phyloP scores from a whole-genome alignment of 371 early-diverging fungal genomes.

The Blakeslea trispora region DNA sequence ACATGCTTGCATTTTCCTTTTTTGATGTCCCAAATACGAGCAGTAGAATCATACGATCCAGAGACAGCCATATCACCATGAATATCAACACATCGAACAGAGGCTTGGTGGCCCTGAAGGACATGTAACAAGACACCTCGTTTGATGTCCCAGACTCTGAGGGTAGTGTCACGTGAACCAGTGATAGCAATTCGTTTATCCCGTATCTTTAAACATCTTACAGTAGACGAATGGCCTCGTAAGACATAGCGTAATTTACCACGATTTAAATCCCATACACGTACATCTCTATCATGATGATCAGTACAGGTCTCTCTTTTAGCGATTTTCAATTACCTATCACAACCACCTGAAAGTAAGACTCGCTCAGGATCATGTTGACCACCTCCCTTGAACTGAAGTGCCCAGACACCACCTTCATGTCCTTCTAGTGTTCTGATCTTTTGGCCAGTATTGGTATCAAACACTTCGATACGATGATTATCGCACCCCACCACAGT shows the following conservation, averaged over 20 bases:
- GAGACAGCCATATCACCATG: slow-evolving; percentile 73
- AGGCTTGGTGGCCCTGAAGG: slow-evolving; percentile 75
- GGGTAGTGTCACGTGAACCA: slow-evolving; percentile 87
- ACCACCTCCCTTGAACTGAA: slow-evolving; percentile 22
- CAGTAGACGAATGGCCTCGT: slow-evolving; percentile 89
- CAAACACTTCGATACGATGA: slow-evolving; percentile 81
- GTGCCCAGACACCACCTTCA: slow-evolving; percentile 26
- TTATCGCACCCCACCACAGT: slow-evolving; percentile 87
- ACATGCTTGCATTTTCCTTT: slow-evolving; percentile 71
- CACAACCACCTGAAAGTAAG: slow-evolving; percentile 80
- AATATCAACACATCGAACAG: slow-evolving; percentile 83
- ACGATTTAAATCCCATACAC: slow-evolving; percentile 87
- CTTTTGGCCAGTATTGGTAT: slow-evolving; percentile 66
- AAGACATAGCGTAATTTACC: slow-evolving; percentile 78
- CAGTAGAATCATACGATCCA: slow-evolving; percentile 90
- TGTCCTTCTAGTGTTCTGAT: slow-evolving; percentile 67
- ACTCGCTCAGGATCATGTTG: slow-evolving; percentile 73
- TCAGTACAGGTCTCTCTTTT: slow-evolving; percentile 10
- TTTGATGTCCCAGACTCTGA: slow-evolving; percentile 83
- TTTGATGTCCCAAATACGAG: slow-evolving; percentile 82
- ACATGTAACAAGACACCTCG: slow-evolving; percentile 62
- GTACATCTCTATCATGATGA: slow-evolving; percentile 72
- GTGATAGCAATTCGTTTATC: slow-evolving; percentile 73
- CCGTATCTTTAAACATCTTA: slow-evolving; percentile 82
- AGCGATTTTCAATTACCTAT: slow-evolving; percentile 51